Base-by-base conservation (phyloP, 2,329 filamentous ascomycete genomes). In the Aschersonia sp. region DNA sequence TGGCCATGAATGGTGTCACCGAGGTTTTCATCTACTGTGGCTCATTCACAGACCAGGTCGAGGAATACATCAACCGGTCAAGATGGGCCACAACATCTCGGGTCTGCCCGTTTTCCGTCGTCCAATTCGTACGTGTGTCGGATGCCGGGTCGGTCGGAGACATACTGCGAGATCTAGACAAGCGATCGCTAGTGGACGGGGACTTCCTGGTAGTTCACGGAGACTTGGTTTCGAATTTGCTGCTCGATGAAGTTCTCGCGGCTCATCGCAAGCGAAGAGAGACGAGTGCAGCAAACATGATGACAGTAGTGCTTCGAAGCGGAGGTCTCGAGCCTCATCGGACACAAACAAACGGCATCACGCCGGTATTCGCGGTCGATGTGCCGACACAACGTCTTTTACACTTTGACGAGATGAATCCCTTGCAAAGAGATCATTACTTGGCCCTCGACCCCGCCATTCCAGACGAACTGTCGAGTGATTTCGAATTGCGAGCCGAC, bases 171-270 rank as follows among this genome's bases (percentile, higher is more conserved):
- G 91, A 97, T 61, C 73, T 98, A 47, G 89, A 98, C 64, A 83
- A 83, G 60, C 83, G 91, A 51, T 82, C 84, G 52, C 69, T 95
- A 45, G 86, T 98, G 49, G 82, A 83, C 2, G 84, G 89, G 46
- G 92, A 98, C 66, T 98, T 98, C 58, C 73, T 98, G 35, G 71
- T 94, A 6, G 88, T 97, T 2, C 89, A 94, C 62, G 91, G 91
- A 49, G 92, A 98, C 62, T 75, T 97, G 30, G 82, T 98, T 45
- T 86, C 88, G 54, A 97, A 96, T 59, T 71, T 97, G 48, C 78
- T 84, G 20, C 80, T 98, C n/a, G 87, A 91, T 52, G 72, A 73
- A 45, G 84, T 85, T 6, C 69, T 98, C 46, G 78, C 81, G 3
- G 81, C 80, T 47, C 92, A 98, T 63, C 80, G 86, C 51, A 82